Percentiles rank a stretch among this genome's conserved stretches.
Evolutionary conservation across 768 basidiomycete species (phyloP).

Genomic region (Piloderma croceum): DNA sequence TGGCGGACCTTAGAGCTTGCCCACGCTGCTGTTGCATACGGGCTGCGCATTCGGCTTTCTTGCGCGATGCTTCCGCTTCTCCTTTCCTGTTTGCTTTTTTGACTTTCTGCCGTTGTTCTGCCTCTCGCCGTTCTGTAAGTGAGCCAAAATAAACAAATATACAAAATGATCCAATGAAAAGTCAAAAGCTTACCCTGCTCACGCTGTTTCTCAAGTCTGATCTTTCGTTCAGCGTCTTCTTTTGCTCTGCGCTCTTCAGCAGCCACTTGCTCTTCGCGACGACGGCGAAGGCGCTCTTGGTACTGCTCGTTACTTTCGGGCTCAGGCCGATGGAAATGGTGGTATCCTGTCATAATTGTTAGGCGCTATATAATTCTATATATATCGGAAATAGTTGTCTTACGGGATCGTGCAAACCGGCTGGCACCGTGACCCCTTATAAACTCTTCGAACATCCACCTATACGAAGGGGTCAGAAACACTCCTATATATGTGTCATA

Average conservation of each 20-base stretch:
- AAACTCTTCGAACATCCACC: constrained; percentile 45
- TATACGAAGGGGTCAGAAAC: constrained; percentile 18
- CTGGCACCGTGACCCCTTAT: constrained; percentile 32
- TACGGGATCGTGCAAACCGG: no score
- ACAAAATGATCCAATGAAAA: no score
- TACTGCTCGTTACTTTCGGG: constrained; percentile 51
- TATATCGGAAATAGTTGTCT: no score
- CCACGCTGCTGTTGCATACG: constrained; percentile 41
- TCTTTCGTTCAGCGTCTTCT: constrained; percentile 46
- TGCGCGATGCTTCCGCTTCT: constrained; percentile 44
- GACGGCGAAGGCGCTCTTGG: constrained; percentile 42
- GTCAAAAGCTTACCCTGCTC: constrained; percentile 41
- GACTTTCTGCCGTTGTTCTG: constrained; percentile 52
- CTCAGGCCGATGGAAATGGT: constrained; percentile 9
- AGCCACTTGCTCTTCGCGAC: constrained; percentile 48
- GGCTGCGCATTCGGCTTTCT: constrained; percentile 45
- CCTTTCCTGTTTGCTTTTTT: constrained; percentile 53
- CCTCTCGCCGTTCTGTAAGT: constrained; percentile 44
- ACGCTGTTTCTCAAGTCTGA: constrained; percentile 38
- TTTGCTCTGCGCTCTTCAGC: constrained; percentile 48
- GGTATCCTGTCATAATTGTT: no score
- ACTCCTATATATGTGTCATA: neutral
- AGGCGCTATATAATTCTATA: no score
- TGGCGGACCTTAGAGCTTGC: constrained; percentile 53
- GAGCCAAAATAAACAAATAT: constrained; percentile 4